A percentile compares a stretch with the other conserved stretches of the same genome.
Evolutionary conservation across 2,329 filamentous ascomycete species (phyloP).

Genomic region (Calonectria pseudoreteaudii): DNA sequence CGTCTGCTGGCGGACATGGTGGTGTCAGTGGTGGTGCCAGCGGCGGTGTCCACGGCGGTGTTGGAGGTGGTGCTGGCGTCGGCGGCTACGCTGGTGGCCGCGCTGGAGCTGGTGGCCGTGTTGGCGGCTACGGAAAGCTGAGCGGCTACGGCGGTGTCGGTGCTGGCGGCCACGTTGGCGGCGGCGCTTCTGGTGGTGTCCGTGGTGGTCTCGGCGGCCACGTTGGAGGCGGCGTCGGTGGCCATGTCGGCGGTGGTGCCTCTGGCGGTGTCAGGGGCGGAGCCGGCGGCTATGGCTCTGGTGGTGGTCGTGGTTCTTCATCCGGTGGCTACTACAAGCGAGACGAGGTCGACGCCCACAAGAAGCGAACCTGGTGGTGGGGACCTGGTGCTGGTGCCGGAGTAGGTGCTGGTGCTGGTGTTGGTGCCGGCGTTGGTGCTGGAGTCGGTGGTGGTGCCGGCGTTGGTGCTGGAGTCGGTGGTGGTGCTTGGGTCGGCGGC

Average conservation of each 20-base stretch:
- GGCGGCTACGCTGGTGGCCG: not conserved
- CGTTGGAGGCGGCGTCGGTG: not conserved
- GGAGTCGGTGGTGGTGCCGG: too few relatives aligned
- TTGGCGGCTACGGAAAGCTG: not conserved
- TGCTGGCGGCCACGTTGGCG: not conserved
- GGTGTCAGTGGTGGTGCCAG: not conserved
- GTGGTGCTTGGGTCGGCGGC: too few relatives aligned
- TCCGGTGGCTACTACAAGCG: not conserved
- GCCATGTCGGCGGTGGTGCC: not conserved
- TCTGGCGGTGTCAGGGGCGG: not conserved
- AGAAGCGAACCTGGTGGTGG: not conserved
- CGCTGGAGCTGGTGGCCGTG: not conserved
- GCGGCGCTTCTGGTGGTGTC: not conserved
- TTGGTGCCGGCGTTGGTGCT: too few relatives aligned
- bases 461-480: too few relatives aligned
- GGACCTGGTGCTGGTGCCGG: not conserved
- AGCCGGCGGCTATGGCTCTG: not conserved
- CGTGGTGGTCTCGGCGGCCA: not conserved
- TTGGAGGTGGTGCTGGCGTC: not conserved
- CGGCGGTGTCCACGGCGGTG: not conserved
- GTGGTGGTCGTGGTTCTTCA: not conserved
- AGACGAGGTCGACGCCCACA: not conserved
- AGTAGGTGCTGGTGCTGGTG: not conserved
- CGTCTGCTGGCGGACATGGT: not conserved
- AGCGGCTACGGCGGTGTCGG: not conserved